Evolutionary conservation across 2,329 filamentous ascomycete genomes (phyloP).

Genomic region (Ramularia endophylla): DNA sequence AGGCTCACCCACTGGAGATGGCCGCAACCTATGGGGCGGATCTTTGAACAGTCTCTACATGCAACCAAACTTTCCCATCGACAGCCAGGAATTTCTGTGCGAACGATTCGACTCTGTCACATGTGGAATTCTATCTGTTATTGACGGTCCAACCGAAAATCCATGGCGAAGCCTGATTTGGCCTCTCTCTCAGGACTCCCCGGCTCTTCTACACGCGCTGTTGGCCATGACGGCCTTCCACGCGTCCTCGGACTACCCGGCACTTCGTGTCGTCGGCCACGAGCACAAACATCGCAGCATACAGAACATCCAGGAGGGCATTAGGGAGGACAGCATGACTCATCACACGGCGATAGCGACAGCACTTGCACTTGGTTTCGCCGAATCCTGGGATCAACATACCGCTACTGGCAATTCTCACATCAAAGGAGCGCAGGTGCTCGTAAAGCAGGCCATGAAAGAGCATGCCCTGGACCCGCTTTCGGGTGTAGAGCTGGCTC

Average conservation of each 20-base stretch:
- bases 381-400: constrained; percentile 66
- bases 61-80: constrained; percentile 26
- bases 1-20: constrained; percentile 5
- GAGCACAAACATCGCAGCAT: constrained; percentile 64
- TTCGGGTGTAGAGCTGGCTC: constrained; percentile 43
- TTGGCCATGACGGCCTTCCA: constrained; percentile 66
- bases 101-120: constrained; percentile 60
- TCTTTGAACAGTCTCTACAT: constrained; percentile 4
- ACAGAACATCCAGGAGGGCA: constrained; percentile 51
- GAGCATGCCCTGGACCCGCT: constrained; percentile 39
- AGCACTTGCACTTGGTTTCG: constrained; percentile 62
- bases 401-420: constrained; percentile 64
- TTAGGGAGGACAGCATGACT: constrained; percentile 53
- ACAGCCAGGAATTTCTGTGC: constrained; percentile 55
- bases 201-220: constrained; percentile 62
- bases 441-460: constrained; percentile 55
- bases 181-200: constrained; percentile 59
- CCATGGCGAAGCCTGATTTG: constrained; percentile 67
- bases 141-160: constrained; percentile 63
- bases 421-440: constrained; percentile 59
- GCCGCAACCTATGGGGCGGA: constrained; percentile 3
- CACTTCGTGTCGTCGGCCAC: constrained; percentile 56
- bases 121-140: constrained; percentile 65
- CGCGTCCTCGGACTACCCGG: constrained; percentile 52
- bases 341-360: constrained; percentile 62